Conservation (phyloP, 2,329 filamentous ascomycete species). For the Diplodia mutila region DNA sequence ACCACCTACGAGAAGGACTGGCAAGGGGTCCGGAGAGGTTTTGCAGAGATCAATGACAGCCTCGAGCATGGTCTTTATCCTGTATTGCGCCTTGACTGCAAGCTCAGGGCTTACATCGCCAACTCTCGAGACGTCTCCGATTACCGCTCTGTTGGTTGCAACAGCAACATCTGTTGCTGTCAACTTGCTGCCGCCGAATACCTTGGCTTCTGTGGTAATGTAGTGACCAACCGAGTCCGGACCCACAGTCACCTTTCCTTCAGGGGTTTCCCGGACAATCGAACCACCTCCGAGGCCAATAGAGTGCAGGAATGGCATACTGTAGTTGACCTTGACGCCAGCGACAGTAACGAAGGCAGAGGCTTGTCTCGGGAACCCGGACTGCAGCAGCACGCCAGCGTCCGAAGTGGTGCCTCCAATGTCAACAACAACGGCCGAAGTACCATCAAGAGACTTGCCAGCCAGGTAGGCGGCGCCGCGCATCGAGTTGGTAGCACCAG, state of each 20-base stretch:
- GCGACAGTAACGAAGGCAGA: conserved; percentile 65
- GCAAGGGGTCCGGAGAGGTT: conserved; percentile 61
- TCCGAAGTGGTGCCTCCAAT: conserved; percentile 70
- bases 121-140: conserved; percentile 50
- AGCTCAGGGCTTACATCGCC: conserved; percentile 35
- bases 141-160: conserved; percentile 43
- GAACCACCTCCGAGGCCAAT: conserved; percentile 65
- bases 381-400: conserved; percentile 63
- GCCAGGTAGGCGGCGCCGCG: conserved; percentile 52
- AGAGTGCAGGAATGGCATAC: conserved; percentile 28
- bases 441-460: conserved; percentile 30
- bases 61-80: conserved; percentile 59
- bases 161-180: conserved; percentile 63
- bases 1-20: conserved; percentile 66
- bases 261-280: conserved; percentile 49
- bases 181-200: conserved; percentile 60
- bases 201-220: conserved; percentile 56
- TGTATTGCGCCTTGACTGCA: conserved; percentile 33
- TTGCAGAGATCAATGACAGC: conserved; percentile 65
- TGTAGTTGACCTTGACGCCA: conserved; percentile 63
- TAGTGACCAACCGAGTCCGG: conserved; percentile 66
- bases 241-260: conserved; percentile 53
- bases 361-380: conserved; percentile 66
- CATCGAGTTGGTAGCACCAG: conserved; percentile 59
- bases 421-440: conserved; percentile 57